Evolutionary conservation across 2,329 filamentous ascomycete genomes (phyloP).

Genomic region (Fusarium oligoseptatum): DNA sequence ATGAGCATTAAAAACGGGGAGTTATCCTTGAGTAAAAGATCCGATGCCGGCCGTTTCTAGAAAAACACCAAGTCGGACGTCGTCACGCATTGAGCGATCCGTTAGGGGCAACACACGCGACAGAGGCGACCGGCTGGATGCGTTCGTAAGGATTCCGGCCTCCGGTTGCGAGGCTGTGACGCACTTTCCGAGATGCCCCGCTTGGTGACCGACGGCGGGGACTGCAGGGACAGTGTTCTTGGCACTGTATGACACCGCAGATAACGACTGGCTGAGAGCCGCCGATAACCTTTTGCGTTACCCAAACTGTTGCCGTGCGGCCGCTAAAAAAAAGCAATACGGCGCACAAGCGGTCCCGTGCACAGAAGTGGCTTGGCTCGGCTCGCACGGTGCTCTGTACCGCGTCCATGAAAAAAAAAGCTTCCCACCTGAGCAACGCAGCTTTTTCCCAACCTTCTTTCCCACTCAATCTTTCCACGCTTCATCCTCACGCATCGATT

Average conservation of each 20-base stretch:
- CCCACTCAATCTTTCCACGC: constrained; percentile 41
- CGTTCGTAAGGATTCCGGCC: not conserved
- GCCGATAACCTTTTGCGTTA: constrained; percentile 20
- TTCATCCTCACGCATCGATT: constrained; percentile 38
- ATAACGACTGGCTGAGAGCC: constrained; percentile 2
- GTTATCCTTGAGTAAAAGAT: not conserved
- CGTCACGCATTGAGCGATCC: not conserved
- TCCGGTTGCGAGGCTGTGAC: constrained; percentile 21
- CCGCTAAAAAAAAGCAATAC: constrained; percentile 17
- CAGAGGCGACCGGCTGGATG: not conserved
- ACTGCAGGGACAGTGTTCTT: constrained; percentile 1
- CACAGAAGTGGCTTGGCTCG: not conserved
- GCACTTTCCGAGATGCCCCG: constrained; percentile 42
- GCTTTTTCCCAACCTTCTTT: constrained; percentile 37
- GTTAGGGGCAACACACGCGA: not conserved
- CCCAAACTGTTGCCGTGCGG: not conserved
- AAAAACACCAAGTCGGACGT: not conserved
- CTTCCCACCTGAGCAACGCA: constrained; percentile 33
- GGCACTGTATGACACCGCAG: constrained; percentile 27
- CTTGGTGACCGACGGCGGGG: constrained; percentile 33
- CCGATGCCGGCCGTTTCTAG: not conserved
- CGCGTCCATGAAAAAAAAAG: constrained; percentile 44
- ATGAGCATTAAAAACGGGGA: not conserved
- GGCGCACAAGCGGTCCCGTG: not conserved
- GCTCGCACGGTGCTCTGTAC: constrained; percentile 28